Evolutionary conservation across 2,329 filamentous ascomycete genomes (phyloP).

Genomic region (Plectosphaerella cucumerina): DNA sequence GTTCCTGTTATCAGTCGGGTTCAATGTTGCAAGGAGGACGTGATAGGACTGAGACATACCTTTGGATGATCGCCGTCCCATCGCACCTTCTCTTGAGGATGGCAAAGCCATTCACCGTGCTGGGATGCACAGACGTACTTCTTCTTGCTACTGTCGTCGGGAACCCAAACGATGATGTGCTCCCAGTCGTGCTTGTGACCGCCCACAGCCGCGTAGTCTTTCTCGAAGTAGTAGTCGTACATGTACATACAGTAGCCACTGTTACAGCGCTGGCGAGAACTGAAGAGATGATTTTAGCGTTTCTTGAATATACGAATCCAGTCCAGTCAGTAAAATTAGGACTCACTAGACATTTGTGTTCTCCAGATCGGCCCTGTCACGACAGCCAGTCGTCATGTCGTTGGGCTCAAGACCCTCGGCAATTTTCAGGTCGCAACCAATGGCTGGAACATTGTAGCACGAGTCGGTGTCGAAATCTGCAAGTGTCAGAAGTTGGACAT

Average conservation of each 20-base stretch:
- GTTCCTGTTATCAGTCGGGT: too few relatives aligned
- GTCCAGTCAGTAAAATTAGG: too few relatives aligned
- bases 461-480: conserved; percentile 29
- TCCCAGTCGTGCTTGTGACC: conserved; percentile 36
- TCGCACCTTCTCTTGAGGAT: background rate
- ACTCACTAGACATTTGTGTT: conserved; percentile 25
- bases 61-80: background rate
- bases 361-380: conserved; percentile 21
- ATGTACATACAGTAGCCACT: conserved; percentile 26
- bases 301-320: too few relatives aligned
- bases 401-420: conserved; percentile 20
- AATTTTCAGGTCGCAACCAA: conserved; percentile 26
- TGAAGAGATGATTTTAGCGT: background rate
- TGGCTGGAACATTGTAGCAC: conserved; percentile 35
- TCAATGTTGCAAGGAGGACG: too few relatives aligned
- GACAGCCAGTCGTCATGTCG: conserved; percentile 16
- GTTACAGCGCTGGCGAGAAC: conserved; percentile 25
- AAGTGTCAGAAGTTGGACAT: background rate
- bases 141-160: background rate
- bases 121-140: conserved; percentile 1
- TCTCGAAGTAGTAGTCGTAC: conserved; percentile 21
- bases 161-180: conserved; percentile 17
- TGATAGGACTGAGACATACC: background rate
- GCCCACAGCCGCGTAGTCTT: conserved; percentile 16
- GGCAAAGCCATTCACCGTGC: background rate